Evolutionary conservation across 345 rosid species (phyloP).

Genomic region (Rhodamnia rubescens): DNA sequence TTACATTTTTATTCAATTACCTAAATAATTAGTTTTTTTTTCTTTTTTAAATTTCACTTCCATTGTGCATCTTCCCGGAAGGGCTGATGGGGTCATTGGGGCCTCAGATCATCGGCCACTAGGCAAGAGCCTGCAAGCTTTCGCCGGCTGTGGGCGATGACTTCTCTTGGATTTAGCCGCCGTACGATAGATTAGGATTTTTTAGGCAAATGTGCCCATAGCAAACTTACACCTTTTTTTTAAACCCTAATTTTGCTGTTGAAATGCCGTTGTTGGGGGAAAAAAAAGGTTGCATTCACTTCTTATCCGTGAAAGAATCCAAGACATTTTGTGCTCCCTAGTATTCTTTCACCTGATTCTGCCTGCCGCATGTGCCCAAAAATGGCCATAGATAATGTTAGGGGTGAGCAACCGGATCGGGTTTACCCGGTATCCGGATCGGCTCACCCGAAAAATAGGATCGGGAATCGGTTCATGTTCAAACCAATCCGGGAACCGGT

Average conservation of each 20-base stretch:
- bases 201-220: background rate
- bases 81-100: background rate
- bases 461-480: no score
- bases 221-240: background rate
- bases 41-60: background rate
- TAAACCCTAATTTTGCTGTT: background rate
- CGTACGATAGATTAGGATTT: background rate
- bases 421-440: no score
- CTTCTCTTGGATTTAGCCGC: background rate
- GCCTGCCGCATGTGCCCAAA: background rate
- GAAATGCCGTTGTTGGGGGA: background rate
- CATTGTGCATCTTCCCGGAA: background rate
- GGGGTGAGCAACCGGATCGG: no score
- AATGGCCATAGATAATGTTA: background rate
- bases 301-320: background rate
- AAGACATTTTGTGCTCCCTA: background rate
- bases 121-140: background rate
- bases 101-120: background rate
- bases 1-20: background rate
- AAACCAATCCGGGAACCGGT: no score
- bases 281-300: background rate
- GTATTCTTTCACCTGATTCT: background rate
- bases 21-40: background rate
- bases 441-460: no score
- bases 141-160: fast-evolving